These are phyloP conservation scores for Sparassis latifolia DNA, from an alignment of 1,284 basidiomycete genomes.

Conservation along the genomic window DNA sequence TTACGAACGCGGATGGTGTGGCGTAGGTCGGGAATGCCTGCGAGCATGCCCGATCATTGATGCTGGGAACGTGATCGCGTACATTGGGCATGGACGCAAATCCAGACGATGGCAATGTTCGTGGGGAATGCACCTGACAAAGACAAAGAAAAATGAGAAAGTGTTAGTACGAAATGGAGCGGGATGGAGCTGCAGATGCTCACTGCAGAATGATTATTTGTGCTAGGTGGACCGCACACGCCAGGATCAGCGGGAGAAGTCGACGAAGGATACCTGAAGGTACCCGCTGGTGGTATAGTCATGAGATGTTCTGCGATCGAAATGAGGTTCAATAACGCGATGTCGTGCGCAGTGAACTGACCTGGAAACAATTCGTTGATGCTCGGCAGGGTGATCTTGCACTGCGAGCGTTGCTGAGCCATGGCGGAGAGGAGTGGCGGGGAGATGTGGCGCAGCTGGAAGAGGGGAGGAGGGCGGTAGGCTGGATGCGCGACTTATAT, in stretches of 20 bases:
- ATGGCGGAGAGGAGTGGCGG: no score
- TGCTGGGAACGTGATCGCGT: neutral
- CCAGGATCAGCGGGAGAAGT: no score
- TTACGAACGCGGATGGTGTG: neutral
- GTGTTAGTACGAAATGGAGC: no score
- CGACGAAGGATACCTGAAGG: no score
- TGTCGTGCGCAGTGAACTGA: slow-evolving; percentile 3
- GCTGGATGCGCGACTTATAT: slow-evolving; percentile 4
- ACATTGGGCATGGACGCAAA: no score
- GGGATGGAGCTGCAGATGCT: no score
- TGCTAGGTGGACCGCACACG: no score
- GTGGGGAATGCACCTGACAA: neutral
- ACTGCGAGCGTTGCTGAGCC: neutral
- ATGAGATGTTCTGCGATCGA: slow-evolving; percentile 16
- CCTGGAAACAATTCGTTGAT: slow-evolving; percentile 25
- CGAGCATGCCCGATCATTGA: neutral
- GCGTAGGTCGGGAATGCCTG: neutral
- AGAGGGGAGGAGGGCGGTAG: slow-evolving; percentile 2
- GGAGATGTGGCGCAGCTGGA: neutral
- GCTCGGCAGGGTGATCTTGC: slow-evolving; percentile 18
- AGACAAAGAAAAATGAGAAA: no score
- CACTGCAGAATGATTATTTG: no score
- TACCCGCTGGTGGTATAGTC: neutral
- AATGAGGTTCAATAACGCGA: slow-evolving; percentile 1
- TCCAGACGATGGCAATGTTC: neutral